Conservation (phyloP, 345 rosid species). For the Corchorus capsularis region DNA sequence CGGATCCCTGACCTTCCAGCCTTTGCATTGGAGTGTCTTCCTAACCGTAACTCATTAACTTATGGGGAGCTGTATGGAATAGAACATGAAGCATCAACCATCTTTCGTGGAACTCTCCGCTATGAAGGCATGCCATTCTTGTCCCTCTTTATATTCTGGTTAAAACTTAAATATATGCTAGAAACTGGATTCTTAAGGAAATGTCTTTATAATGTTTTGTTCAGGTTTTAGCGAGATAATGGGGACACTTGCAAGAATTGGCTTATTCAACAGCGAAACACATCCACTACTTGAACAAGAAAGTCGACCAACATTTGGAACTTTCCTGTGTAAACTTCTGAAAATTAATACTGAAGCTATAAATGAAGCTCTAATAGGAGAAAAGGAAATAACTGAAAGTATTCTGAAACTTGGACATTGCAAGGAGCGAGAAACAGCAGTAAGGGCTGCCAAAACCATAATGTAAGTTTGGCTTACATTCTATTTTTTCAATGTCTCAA, state of each 20-base stretch:
- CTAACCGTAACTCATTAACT: conserved; percentile 82
- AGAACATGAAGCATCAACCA: conserved; percentile 69
- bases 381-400: conserved; percentile 59
- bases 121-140: conserved; percentile 65
- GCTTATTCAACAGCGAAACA: conserved; percentile 57
- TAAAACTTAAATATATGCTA: neutral
- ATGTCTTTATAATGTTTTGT: conserved; percentile 5
- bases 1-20: conserved; percentile 85
- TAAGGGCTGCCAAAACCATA: conserved; percentile 68
- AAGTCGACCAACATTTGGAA: conserved; percentile 47
- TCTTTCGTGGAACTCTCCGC: conserved; percentile 93
- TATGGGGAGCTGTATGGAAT: conserved; percentile 82
- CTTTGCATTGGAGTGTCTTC: conserved; percentile 90
- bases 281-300: conserved; percentile 45
- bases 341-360: conserved; percentile 30
- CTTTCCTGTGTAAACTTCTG: conserved; percentile 57
- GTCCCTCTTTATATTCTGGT: conserved; percentile 3
- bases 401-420: conserved; percentile 63
- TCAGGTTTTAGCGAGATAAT: conserved; percentile 77
- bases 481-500: neutral
- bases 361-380: conserved; percentile 37
- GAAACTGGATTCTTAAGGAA: neutral
- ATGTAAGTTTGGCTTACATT: conserved; percentile 42
- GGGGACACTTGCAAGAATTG: conserved; percentile 76
- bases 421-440: conserved; percentile 56